Conservation (phyloP, 108 stramenopile species). For the Aurantiochytrium sp. region DNA sequence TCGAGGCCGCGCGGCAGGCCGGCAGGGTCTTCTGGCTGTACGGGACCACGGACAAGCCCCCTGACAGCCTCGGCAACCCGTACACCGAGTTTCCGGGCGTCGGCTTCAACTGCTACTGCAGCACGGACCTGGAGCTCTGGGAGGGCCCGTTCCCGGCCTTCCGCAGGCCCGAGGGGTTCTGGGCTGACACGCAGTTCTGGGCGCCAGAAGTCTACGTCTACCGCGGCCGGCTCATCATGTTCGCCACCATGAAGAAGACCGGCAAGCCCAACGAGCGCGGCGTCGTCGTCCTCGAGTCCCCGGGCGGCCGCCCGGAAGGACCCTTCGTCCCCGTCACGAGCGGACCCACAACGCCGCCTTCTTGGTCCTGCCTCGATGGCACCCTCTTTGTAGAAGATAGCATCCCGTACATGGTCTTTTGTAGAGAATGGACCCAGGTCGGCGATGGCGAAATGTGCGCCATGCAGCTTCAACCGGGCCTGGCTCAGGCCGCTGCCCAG, state of each 20-base stretch:
- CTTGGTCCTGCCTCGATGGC: conserved; percentile 12
- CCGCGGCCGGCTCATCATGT: conserved; percentile 4
- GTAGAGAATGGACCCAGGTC: conserved; percentile 26
- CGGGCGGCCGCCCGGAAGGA: background rate
- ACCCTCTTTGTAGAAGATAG: background rate
- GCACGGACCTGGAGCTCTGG: background rate
- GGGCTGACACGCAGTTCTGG: background rate
- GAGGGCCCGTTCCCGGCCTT: background rate
- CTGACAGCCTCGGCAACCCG: background rate
- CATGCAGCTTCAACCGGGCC: background rate
- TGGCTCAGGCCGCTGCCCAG: background rate
- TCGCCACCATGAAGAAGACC: conserved; percentile 18
- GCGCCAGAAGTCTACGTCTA: background rate
- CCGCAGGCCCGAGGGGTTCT: background rate
- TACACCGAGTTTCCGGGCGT: background rate
- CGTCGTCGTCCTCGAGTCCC: background rate
- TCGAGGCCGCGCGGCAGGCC: background rate
- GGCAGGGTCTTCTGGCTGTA: background rate
- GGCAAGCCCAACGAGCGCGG: conserved; percentile 26
- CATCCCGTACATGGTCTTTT: conserved; percentile 5
- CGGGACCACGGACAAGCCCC: conserved; percentile 14
- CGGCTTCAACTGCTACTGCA: conserved; percentile 28
- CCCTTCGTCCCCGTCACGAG: background rate
- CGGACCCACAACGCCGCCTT: conserved; percentile 9
- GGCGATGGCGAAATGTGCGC: conserved; percentile 26